Percentiles rank a stretch among this genome's conserved stretches.
phyloP scores from a whole-genome alignment of 345 rosid species.

The Punica granatum region DNA sequence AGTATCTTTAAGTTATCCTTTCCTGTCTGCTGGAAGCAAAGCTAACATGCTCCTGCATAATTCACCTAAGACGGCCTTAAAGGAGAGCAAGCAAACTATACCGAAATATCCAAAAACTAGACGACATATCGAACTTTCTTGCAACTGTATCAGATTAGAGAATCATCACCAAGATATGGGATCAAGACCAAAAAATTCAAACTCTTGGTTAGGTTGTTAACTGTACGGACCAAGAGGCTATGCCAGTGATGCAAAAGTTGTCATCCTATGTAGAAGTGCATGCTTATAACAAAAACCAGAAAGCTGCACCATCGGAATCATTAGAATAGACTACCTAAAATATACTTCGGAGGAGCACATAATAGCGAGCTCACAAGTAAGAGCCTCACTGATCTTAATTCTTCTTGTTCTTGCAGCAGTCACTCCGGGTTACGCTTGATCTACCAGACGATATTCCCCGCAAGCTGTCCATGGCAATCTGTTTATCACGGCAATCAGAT shows the following conservation, averaged over 20 bases:
- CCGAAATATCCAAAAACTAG: no score
- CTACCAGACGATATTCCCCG: neutral
- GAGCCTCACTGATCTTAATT: neutral
- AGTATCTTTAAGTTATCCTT: no score
- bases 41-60: no score
- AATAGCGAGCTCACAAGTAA: no score
- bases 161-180: no score
- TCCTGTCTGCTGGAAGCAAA: no score
- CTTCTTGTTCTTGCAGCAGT: neutral
- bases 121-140: no score
- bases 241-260: neutral
- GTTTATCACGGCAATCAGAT: slow-evolving; percentile 4
- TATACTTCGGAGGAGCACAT: neutral
- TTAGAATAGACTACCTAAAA: neutral
- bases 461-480: slow-evolving; percentile 8
- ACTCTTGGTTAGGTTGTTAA: neutral
- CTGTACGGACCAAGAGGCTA: neutral
- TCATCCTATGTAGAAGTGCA: slow-evolving; percentile 1
- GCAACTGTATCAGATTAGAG: no score
- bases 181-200: no score
- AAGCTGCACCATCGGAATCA: slow-evolving; percentile 3
- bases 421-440: neutral
- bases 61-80: no score
- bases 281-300: slow-evolving; percentile 8
- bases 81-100: no score